Conservation (phyloP, 495 filamentous ascomycete genomes). For the Glonium stellatum region DNA sequence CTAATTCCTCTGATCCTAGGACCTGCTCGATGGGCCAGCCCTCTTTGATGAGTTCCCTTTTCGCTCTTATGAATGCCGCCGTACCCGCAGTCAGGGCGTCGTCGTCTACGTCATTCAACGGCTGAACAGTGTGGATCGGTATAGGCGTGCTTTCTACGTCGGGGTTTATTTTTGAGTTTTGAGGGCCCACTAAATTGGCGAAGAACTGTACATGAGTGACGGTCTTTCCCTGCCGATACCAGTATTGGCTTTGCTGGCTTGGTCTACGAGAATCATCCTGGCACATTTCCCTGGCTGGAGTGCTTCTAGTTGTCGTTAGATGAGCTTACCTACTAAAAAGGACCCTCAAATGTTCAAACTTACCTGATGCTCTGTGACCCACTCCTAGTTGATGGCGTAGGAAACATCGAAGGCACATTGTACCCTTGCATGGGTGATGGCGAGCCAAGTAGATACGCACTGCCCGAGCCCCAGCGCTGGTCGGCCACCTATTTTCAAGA, state of each 20-base stretch:
- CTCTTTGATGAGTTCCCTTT: slow-evolving; percentile 1
- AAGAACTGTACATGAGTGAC: not conserved
- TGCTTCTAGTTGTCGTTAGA: not conserved
- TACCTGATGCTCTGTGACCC: not conserved
- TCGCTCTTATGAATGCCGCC: not conserved
- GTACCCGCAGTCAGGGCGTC: not conserved
- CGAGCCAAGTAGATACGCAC: not conserved
- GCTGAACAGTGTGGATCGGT: not conserved
- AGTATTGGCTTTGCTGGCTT: not conserved
- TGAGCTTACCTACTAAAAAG: not conserved
- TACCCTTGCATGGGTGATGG: not conserved
- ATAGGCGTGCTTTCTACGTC: not conserved
- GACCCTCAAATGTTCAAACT: not conserved
- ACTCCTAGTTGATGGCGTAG: not conserved
- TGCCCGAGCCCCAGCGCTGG: not conserved
- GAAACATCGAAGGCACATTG: not conserved
- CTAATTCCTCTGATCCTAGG: not conserved
- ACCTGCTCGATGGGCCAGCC: slow-evolving; percentile 8
- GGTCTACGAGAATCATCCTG: not conserved
- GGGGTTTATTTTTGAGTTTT: not conserved
- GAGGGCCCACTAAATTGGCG: not conserved
- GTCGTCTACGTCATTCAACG: not conserved
- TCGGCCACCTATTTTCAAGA: not conserved
- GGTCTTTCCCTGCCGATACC: not conserved
- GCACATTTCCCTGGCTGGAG: not conserved